phyloP scores from a whole-genome alignment of 805 yeast species.

The Saturnispora mendoncae region DNA sequence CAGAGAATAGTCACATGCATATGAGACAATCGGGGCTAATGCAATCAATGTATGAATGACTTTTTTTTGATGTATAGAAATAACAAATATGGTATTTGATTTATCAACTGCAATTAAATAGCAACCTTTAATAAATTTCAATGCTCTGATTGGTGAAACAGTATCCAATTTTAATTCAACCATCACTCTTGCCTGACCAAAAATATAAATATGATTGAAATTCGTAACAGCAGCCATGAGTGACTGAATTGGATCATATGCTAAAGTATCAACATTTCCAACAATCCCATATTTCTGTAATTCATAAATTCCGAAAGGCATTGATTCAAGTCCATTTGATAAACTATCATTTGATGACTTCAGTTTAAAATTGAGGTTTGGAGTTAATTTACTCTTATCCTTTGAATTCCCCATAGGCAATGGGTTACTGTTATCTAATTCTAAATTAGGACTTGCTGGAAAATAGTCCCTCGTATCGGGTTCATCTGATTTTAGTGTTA shows the following conservation, averaged over 20 bases:
- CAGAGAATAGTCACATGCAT: constrained; percentile 75
- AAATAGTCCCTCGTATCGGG: constrained; percentile 15
- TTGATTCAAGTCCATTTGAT: constrained; percentile 26
- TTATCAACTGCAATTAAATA: constrained; percentile 68
- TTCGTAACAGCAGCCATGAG: constrained; percentile 74
- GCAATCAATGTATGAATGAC: constrained; percentile 53
- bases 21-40: constrained; percentile 57
- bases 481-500: constrained; percentile 8
- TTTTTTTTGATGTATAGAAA: constrained; percentile 58
- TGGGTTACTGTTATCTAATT: constrained; percentile 7
- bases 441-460: constrained; percentile 17
- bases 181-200: constrained; percentile 77
- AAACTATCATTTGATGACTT: constrained; percentile 17
- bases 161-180: constrained; percentile 49
- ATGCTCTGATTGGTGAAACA: constrained; percentile 40
- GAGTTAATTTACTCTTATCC: constrained; percentile 3
- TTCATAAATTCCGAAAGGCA: constrained; percentile 26
- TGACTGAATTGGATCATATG: constrained; percentile 84
- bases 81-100: constrained; percentile 51
- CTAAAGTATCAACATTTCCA: constrained; percentile 58
- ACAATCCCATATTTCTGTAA: constrained; percentile 44
- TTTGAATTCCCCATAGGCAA: background rate
- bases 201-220: constrained; percentile 60
- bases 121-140: constrained; percentile 70
- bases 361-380: constrained; percentile 12